Percentiles rank a stretch among this genome's conserved stretches.
phyloP scores from a whole-genome alignment of 176 grass and related monocot genomes.

The Saccharum spontaneum region DNA sequence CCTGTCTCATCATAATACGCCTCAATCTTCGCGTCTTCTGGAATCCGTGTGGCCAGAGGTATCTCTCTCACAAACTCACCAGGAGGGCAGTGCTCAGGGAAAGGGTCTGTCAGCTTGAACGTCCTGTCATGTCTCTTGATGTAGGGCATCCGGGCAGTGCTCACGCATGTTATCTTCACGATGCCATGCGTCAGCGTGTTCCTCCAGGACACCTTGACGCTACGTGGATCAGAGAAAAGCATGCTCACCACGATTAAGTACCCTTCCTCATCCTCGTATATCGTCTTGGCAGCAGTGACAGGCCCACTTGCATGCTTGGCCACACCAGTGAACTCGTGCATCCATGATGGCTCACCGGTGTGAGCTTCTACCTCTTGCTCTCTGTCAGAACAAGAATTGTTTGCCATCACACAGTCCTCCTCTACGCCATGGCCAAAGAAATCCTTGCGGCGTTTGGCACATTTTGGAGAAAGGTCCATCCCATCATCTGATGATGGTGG shows the following conservation, averaged over 20 bases:
- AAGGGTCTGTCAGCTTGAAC: slow-evolving; percentile 61
- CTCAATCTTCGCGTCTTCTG: slow-evolving; percentile 69
- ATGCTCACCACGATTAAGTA: slow-evolving; percentile 67
- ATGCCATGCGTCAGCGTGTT: slow-evolving; percentile 63
- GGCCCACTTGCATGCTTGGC: slow-evolving; percentile 64
- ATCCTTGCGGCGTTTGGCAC: slow-evolving; percentile 60
- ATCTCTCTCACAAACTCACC: slow-evolving; percentile 77
- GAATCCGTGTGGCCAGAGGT: slow-evolving; percentile 68
- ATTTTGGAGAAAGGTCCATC: slow-evolving; percentile 61
- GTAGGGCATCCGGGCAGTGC: slow-evolving; percentile 55
- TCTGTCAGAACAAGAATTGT: slow-evolving; percentile 61
- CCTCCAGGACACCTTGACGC: slow-evolving; percentile 72
- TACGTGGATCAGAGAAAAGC: slow-evolving; percentile 58
- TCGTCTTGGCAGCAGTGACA: slow-evolving; percentile 72
- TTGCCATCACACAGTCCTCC: slow-evolving; percentile 54
- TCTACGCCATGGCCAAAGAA: slow-evolving; percentile 43
- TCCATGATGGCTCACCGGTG: slow-evolving; percentile 55
- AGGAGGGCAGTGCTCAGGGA: slow-evolving; percentile 62
- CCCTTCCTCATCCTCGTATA: slow-evolving; percentile 73
- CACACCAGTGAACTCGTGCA: slow-evolving; percentile 62
- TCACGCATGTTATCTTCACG: slow-evolving; percentile 74
- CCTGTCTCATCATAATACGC: slow-evolving; percentile 76
- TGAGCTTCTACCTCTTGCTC: slow-evolving; percentile 64
- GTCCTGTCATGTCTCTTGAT: slow-evolving; percentile 64
- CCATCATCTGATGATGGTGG: slow-evolving; percentile 54